Base-by-base conservation (phyloP, 805 yeast species). In the Candida vartiovaarae region DNA sequence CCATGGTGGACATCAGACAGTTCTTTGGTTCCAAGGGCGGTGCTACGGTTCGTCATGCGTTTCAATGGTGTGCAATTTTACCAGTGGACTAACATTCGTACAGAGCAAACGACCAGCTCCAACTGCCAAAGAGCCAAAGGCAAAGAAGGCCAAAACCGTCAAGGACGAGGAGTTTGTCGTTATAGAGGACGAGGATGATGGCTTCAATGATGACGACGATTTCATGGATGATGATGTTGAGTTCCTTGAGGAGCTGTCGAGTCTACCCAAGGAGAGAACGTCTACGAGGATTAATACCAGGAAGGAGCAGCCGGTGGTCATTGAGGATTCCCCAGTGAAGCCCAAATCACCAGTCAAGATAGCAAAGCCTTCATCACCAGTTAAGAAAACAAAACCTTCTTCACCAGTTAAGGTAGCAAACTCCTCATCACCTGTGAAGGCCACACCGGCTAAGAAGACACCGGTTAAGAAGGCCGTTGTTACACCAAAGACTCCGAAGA, bases 1-100 rank as follows among this genome's bases (percentile, higher is more conserved):
- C 20, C 20, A 66, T 65, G 71, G 70, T 66, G 35, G 66, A 66
- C 51, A 68, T 69, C 45, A 57, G 65, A 26, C 68, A 66, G 40
- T 69, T 66, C 55, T 68, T 69, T 45, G 65, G 66, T 25, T 45
- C 6, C n/a, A 45, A 15, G 20, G 20, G 20, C 20, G 20, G 20
- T 15, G 20, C 20, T 15, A 15, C 20, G 20, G 20, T 15, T 15
- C 20, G 20, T 15, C 20, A 15, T 15, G 20, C 20, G 20, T 15
- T 36, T 25, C 30, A 24, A 24, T 32, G 34, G 35, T 11, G 36
- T 24, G 9, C 27, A 34, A 27, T 23, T 23, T 8, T 26, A 25
- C 5, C 33, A 37, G 4, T 34, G 11, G 15, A 23, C 36, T 23
- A 34, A 20, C 29, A 25, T 9, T 4, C 28, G 6, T 5, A 5